phyloP scores from a whole-genome alignment of 2,329 filamentous ascomycete genomes.

The Cercospora zeina region DNA sequence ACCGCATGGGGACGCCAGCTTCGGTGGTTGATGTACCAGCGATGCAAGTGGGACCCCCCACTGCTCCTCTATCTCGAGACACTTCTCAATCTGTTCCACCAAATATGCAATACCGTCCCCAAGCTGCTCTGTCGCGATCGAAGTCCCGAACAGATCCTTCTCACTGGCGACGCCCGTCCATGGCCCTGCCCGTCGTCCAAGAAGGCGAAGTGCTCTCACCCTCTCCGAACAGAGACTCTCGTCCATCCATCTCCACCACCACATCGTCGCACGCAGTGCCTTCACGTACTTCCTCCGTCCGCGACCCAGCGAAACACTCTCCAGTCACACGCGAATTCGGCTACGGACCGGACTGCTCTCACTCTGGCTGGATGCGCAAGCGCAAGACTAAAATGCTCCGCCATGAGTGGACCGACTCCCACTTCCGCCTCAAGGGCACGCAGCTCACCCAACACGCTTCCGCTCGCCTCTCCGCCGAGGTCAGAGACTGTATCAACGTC shows the following conservation, averaged over 20 bases:
- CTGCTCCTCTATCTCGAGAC: constrained; percentile 72
- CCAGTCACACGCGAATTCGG: constrained; percentile 36
- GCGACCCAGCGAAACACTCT: constrained; percentile 39
- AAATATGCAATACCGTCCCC: constrained; percentile 75
- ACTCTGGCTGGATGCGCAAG: constrained; percentile 93
- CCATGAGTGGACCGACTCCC: constrained; percentile 91
- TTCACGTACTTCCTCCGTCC: constrained; percentile 21
- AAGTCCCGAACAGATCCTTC: constrained; percentile 46
- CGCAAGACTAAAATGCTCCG: constrained; percentile 84
- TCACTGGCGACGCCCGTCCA: constrained; percentile 62
- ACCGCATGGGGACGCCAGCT: constrained; percentile 80
- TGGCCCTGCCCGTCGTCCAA: constrained; percentile 68
- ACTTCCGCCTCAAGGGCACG: constrained; percentile 73
- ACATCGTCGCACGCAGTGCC: constrained; percentile 28
- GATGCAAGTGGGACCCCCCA: constrained; percentile 35
- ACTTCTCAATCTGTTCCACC: constrained; percentile 88
- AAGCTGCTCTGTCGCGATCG: constrained; percentile 36
- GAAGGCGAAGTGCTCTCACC: constrained; percentile 51
- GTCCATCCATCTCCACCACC: constrained; percentile 41
- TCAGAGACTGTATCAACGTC: constrained; percentile 79
- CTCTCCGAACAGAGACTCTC: constrained; percentile 41
- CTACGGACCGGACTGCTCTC: constrained; percentile 46
- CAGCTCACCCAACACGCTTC: constrained; percentile 66
- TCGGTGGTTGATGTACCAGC: constrained; percentile 90
- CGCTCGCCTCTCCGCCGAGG: constrained; percentile 57